Evolutionary conservation across 192 early-diverging fungal species (phyloP), one percentile per base, ranked within the genome.

Genomic region (Entrophospora sp.): DNA sequence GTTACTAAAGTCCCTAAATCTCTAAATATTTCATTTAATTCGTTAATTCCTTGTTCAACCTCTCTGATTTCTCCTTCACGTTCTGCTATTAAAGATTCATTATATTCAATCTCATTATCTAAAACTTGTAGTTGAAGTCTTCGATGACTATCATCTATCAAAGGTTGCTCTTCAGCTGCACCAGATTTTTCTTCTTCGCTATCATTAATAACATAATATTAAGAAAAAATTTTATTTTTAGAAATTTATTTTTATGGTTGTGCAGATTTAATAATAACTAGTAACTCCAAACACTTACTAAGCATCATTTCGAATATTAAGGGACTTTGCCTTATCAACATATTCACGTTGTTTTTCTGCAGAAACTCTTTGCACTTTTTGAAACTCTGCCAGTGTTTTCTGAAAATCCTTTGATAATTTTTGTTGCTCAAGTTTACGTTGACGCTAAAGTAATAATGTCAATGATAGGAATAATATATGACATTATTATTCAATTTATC

Each of bases 1-100:
- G 92, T 90, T n/a, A 99, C 95, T 64, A 99, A 82, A 4, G 93
- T 95, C 0, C 92, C 93, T 43, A 99, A 70, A 77, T 97, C 94
- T 60, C 94, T 76, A 73, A 99, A 99, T 63, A 99, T 92, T 72
- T 97, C 94, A 73, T 97, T 99, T 18, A 99, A 79, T 69, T 97
- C 93, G 4, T 82, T 84, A 48, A 97, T 97, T 22, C 91, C 93
- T 60, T 87, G 83, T 70, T 97, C 95, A 69, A 99, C 95, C 45
- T 89, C 90, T 49, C 82, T 81, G 22, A 99, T 86, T 61, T 97
- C 96, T 25, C 84, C 82, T 68, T 99, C 96, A 20, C 96, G 85
- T 77, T 99, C 95, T 14, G 82, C 82, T 68, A 99, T 99, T 37
- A 99, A 69, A 1, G 83, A 81, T 69, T 97, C 94, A 73, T 99